These are phyloP conservation scores for Geotrichum candidum DNA, from an alignment of 1,139 yeast species.

Conservation along the genomic window DNA sequence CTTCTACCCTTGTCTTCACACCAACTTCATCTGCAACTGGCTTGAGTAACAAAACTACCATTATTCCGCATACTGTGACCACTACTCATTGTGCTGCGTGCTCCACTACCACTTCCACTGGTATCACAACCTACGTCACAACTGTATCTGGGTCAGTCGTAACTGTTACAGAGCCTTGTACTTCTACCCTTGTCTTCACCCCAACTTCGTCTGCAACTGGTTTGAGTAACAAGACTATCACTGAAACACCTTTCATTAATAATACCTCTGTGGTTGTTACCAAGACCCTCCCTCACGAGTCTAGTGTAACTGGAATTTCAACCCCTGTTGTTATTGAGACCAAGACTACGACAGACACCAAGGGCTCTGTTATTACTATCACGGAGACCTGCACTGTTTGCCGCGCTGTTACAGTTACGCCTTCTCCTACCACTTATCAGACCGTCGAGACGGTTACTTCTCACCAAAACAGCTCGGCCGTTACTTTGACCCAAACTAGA, in stretches of 20 bases:
- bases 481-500: not conserved
- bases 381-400: constrained; percentile 10
- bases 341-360: not conserved
- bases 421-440: not conserved
- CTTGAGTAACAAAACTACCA: not conserved
- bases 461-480: not conserved
- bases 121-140: not conserved
- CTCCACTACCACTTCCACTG: not conserved
- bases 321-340: constrained; percentile 1
- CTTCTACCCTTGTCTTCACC: not conserved
- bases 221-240: not conserved
- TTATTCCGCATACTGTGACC: not conserved
- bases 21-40: not conserved
- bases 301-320: not conserved
- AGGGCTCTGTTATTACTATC: constrained; percentile 1
- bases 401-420: constrained; percentile 4
- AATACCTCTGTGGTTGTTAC: not conserved
- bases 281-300: not conserved
- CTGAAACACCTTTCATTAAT: not conserved
- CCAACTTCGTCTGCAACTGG: not conserved
- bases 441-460: not conserved
- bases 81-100: not conserved
- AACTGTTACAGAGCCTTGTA: constrained; percentile 1
- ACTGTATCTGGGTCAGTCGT: not conserved
- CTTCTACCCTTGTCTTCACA: not conserved